A percentile compares a stretch with the other conserved stretches of the same genome.
phyloP scores from a whole-genome alignment of 2,329 filamentous ascomycete species.

The Bimuria novae-zelandiae region DNA sequence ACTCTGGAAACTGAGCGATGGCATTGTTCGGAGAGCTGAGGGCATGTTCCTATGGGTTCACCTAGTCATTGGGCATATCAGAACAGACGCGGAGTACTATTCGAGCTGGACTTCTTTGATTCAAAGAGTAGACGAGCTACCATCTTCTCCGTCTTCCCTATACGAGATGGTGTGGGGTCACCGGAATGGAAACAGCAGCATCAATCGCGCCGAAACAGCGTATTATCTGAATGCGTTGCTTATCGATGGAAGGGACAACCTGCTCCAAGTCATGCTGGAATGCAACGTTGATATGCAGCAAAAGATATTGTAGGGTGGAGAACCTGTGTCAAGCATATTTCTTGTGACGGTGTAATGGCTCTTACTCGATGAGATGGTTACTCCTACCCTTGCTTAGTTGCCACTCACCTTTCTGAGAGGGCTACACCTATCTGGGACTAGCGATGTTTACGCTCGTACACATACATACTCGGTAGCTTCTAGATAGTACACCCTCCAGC shows the following conservation, averaged over 20 bases:
- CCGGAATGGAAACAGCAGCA: neutral
- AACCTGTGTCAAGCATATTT: neutral
- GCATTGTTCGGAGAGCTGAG: neutral
- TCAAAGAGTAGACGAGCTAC: neutral
- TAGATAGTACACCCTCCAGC: no score
- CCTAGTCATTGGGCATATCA: conserved; percentile 2
- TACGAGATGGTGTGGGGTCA: conserved; percentile 1
- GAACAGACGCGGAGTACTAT: neutral
- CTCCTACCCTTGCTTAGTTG: no score
- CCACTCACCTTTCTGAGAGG: no score
- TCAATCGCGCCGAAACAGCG: neutral
- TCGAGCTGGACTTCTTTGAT: neutral
- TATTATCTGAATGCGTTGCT: neutral
- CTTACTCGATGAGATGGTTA: no score
- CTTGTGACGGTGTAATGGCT: no score
- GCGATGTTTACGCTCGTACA: no score
- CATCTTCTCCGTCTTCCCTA: neutral
- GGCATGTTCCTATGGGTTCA: conserved; percentile 4
- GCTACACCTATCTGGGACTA: no score
- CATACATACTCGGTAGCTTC: no score
- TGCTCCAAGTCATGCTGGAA: neutral
- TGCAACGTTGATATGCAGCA: neutral
- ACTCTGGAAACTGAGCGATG: neutral
- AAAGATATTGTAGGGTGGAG: neutral
- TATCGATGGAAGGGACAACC: neutral